Evolutionary conservation across 1,284 basidiomycete species (phyloP).

Genomic region (Exobasidium rhododendri): DNA sequence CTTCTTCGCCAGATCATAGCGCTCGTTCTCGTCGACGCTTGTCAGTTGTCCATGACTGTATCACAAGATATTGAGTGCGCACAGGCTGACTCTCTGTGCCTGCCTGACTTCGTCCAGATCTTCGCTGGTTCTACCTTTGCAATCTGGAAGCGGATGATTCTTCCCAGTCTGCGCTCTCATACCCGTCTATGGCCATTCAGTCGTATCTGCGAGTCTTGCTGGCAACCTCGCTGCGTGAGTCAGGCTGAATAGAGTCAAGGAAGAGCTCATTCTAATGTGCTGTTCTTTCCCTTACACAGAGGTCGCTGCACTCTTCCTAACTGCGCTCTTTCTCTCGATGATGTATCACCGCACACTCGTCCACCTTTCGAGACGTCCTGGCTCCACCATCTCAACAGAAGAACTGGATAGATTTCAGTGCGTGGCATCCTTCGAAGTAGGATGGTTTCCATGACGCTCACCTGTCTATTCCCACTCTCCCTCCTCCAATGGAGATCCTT

Average conservation of each 20-base stretch:
- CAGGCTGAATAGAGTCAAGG: not conserved
- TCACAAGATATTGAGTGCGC: too few relatives aligned
- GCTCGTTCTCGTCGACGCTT: slow-evolving; percentile 21
- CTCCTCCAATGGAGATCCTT: too few relatives aligned
- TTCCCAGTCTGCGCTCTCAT: not conserved
- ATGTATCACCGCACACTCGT: not conserved
- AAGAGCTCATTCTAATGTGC: too few relatives aligned
- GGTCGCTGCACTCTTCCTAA: not conserved
- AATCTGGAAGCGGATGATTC: not conserved
- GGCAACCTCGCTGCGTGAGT: not conserved
- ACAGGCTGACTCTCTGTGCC: too few relatives aligned
- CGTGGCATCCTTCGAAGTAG: not conserved
- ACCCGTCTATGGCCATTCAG: not conserved
- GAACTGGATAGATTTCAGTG: slow-evolving; percentile 13
- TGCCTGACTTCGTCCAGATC: too few relatives aligned
- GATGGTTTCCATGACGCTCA: not conserved
- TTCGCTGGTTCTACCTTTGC: slow-evolving; percentile 22
- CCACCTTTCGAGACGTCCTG: not conserved
- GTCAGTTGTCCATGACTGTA: slow-evolving; percentile 3
- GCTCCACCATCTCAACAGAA: slow-evolving; percentile 10
- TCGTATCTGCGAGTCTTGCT: slow-evolving; percentile 13
- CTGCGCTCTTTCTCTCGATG: not conserved
- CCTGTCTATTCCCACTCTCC: not conserved
- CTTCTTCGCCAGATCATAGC: slow-evolving; percentile 15
- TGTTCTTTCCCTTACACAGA: too few relatives aligned